Conservation (phyloP, 768 basidiomycete genomes). For the Lanmaoa pseudosensibilis region DNA sequence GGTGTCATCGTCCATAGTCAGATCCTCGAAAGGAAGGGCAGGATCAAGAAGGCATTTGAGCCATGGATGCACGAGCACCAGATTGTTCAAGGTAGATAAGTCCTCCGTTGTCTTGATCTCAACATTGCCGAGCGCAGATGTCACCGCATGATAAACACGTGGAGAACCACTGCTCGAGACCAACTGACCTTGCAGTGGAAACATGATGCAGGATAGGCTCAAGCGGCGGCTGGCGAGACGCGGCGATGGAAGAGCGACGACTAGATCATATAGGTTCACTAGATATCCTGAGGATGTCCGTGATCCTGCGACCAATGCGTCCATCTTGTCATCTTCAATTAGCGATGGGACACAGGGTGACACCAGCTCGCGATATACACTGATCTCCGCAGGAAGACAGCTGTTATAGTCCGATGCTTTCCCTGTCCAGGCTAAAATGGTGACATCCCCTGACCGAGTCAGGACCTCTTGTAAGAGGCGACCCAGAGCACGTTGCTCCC, state of each 20-base stretch:
- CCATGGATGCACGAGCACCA: not conserved
- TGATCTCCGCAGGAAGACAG: no score
- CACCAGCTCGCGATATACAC: no score
- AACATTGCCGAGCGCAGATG: not conserved
- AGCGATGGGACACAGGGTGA: no score
- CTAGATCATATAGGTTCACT: not conserved
- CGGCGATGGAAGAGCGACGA: not conserved
- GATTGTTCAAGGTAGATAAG: not conserved
- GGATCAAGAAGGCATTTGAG: not conserved
- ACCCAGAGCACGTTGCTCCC: no score
- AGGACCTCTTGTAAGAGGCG: no score
- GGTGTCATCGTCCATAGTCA: not conserved
- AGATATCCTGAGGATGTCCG: not conserved
- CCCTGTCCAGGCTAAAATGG: no score
- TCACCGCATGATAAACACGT: not conserved
- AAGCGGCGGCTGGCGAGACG: not conserved
- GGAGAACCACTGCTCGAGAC: no score
- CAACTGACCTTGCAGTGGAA: no score
- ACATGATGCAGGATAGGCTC: no score
- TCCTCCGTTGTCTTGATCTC: not conserved
- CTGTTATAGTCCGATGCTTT: no score
- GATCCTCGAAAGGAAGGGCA: not conserved
- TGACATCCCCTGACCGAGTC: no score
- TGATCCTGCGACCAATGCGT: not conserved
- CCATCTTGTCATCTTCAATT: no score